phyloP scores from a whole-genome alignment of 768 basidiomycete genomes.

The Pluteus cervinus region DNA sequence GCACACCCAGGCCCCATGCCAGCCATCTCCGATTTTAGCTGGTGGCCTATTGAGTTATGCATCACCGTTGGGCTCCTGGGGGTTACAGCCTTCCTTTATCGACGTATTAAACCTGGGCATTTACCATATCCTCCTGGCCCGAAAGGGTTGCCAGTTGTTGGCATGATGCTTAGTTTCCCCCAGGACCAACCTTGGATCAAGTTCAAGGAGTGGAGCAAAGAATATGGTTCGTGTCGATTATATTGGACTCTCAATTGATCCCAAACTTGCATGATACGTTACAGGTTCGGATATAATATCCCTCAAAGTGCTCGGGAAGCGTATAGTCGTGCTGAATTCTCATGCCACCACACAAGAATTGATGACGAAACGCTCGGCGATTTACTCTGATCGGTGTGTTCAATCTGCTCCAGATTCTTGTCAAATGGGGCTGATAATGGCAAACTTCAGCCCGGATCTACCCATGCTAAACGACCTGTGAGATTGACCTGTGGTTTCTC shows the following conservation, averaged over 20 bases:
- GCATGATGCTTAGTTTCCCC: slow-evolving; percentile 25
- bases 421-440: neutral
- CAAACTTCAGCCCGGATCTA: slow-evolving; percentile 2
- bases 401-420: neutral
- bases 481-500: slow-evolving; percentile 23
- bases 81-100: no score
- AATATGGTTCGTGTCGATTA: no score
- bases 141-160: slow-evolving; percentile 24
- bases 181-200: slow-evolving; percentile 22
- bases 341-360: slow-evolving; percentile 32
- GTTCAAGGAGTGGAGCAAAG: slow-evolving; percentile 24
- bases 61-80: no score
- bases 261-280: no score
- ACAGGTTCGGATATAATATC: slow-evolving; percentile 25
- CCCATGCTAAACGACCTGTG: neutral
- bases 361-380: slow-evolving; percentile 36
- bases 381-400: slow-evolving; percentile 35
- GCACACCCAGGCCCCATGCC: no score
- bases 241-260: no score
- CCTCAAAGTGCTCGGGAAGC: slow-evolving; percentile 26
- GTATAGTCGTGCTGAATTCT: slow-evolving; percentile 34
- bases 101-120: no score
- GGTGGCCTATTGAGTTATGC: no score
- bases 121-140: slow-evolving; percentile 31
- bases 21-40: no score